Evolutionary conservation across 305 asterid genomes (phyloP), one percentile per base, ranked within the genome.

Genomic region (Solanum aculeatissimum): DNA sequence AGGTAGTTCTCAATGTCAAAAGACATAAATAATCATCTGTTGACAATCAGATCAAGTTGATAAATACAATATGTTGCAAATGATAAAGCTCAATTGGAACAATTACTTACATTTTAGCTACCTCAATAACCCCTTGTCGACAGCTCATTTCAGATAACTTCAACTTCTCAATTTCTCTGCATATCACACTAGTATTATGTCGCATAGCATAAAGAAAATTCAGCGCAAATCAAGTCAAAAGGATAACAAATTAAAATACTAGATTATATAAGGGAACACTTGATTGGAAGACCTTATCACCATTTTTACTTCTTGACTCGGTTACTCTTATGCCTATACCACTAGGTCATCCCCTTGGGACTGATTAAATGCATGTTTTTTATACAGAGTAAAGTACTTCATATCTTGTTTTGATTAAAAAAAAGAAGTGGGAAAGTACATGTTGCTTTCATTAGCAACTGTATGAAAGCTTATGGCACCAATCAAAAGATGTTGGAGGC

Each of bases 71-170:
- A 49, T 6, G 45, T 27, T 29, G 58, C 40, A 35, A 77, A 83
- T 68, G 58, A 35, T 69, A 2, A 51, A 68, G 38, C 14, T 32
- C 32, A 38, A 68, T 51, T 45, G 79, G 84, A 80, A 49, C 15
- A 83, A 77, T 77, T 47, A 91, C 98, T 94, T 89, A 95, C 99
- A 97, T 95, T 84, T 97, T 97, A 84, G 99, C 99, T 87, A 95
- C 98, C 91, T 97, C 99, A 88, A 94, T 89, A 83, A 92, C 97
- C 70, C 98, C 99, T 94, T 95, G 97, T 55, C 98, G 94, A 82
- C 99, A 95, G 43, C 98, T 95, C 98, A 97, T 94, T 40, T 93
- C 99, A 21, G 98, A 94, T 84, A 97, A 98, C 93, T 95, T 97
- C 89, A 97, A 87, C 83, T 97, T 97, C 86, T 95, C 99, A 78